phyloP scores from a whole-genome alignment of 164 flowering plant genomes.

The Aristolochia californica region DNA sequence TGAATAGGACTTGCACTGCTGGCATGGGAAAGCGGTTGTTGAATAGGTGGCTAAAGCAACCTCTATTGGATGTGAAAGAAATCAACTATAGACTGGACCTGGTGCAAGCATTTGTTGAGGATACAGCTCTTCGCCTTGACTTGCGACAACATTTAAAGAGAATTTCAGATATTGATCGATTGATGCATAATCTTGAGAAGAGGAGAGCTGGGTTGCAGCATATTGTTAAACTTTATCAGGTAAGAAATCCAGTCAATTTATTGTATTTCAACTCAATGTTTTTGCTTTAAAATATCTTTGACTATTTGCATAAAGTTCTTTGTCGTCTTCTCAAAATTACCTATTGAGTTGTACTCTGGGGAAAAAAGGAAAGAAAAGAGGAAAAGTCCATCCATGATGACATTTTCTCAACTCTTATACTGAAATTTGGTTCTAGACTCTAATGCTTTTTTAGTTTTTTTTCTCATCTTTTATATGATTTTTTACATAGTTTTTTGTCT shows the following conservation, averaged over 20 bases:
- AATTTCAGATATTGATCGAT: slow-evolving; percentile 78
- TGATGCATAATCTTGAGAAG: slow-evolving; percentile 59
- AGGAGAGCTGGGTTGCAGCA: slow-evolving; percentile 69
- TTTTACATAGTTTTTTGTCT: slow-evolving; percentile 7
- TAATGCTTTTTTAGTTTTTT: background rate
- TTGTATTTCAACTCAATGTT: background rate
- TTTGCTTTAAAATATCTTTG: background rate
- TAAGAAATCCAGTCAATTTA: slow-evolving; percentile 9
- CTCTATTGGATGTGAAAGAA: slow-evolving; percentile 67
- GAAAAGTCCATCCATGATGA: too few relatives aligned
- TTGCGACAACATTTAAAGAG: slow-evolving; percentile 87
- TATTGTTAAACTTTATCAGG: slow-evolving; percentile 94
- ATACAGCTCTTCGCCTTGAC: slow-evolving; percentile 79
- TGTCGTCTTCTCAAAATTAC: too few relatives aligned
- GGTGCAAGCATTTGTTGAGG: slow-evolving; percentile 94
- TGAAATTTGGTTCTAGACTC: background rate
- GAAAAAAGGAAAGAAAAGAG: too few relatives aligned
- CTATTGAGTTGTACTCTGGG: too few relatives aligned
- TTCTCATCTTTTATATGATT: background rate
- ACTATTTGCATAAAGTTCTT: too few relatives aligned
- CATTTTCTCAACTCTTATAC: too few relatives aligned
- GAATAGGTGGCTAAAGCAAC: slow-evolving; percentile 97
- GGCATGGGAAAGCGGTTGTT: slow-evolving; percentile 93
- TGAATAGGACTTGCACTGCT: slow-evolving; percentile 98
- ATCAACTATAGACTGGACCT: slow-evolving; percentile 72